Base-by-base conservation (phyloP, 371 early-diverging fungal species). In the Mucor irregularis region DNA sequence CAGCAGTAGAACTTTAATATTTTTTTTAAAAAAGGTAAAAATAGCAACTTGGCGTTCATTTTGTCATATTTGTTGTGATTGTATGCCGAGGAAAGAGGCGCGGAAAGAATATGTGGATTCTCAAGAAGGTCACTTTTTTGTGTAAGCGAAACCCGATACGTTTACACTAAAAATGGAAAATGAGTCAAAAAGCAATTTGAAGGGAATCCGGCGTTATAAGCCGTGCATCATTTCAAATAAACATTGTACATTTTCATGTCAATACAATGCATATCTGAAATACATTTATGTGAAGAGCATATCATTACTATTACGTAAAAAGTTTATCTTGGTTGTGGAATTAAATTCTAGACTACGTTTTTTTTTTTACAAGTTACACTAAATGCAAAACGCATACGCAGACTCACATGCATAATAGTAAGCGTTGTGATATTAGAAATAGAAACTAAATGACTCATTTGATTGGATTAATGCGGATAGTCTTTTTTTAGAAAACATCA, bases 381-480 rank as follows among this genome's bases (percentile, higher is more conserved):
- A 40, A 42, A 52, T 52, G 53, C 53, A 42, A 52, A 45, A 29
- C 42, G 42, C 31, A 21, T 30, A 21, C 17, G 40, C 17, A 52
- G 30, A 40, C 53, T 42, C 40, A 52, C 40, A 52, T 52, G 42
- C 42, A 39, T 43, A 22, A 43, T 26, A 11, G 14, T 25, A 43
- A n/a, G n/a, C 25, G 6, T 37, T 37, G 28, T 37, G 22, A 17
- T 31, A 7, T 33, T 37, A 24, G 16, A 26, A 42, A 33, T 42
- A 52, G 53, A 33, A 52, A 52, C 31, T 22, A 33, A 53, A 53
- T 44, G 53, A 35, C 53, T 53, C 45, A 44, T 34, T 24, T 44
- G 53, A 53, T 44, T 53, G 26, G 35, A 17, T 44, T 31, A 44
- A 43, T 14, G 17, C 42, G 53, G 53, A 33, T 52, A 21, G 40